These are phyloP conservation scores for Allantophomopsis lycopodina DNA, from an alignment of 2,329 filamentous ascomycete genomes.

Conservation along the genomic window DNA sequence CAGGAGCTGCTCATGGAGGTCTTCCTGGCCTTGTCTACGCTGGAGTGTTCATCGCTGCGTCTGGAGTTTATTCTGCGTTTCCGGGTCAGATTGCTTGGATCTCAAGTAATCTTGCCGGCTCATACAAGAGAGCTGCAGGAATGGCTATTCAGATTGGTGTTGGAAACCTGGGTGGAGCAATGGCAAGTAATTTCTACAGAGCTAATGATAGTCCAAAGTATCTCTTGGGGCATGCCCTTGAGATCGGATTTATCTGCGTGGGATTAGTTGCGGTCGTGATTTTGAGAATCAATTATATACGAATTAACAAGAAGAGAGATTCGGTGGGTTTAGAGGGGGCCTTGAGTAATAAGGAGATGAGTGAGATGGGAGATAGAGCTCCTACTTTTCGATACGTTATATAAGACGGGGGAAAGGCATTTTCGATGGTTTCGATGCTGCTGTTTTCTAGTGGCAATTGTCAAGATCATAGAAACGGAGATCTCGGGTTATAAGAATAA, in stretches of 20 bases:
- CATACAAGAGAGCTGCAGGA: slow-evolving; percentile 40
- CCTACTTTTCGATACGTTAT: slow-evolving; percentile 30
- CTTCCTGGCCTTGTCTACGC: slow-evolving; percentile 28
- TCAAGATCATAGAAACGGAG: no score
- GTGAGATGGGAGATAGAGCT: slow-evolving; percentile 34
- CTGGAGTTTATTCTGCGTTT: slow-evolving; percentile 30
- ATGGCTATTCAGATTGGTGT: slow-evolving; percentile 52
- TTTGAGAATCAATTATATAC: neutral
- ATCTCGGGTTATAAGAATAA: no score
- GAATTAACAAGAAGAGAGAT: slow-evolving; percentile 28
- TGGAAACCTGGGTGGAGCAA: slow-evolving; percentile 46
- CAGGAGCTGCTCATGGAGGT: slow-evolving; percentile 11
- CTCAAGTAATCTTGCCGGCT: slow-evolving; percentile 40
- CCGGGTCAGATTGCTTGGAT: slow-evolving; percentile 37
- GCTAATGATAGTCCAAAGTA: slow-evolving; percentile 32
- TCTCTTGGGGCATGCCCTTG: slow-evolving; percentile 32
- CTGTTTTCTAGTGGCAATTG: no score
- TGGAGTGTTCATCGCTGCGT: slow-evolving; percentile 27
- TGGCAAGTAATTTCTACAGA: slow-evolving; percentile 62
- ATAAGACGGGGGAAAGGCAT: slow-evolving; percentile 5
- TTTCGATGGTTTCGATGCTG: no score
- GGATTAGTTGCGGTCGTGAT: slow-evolving; percentile 25
- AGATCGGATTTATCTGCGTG: slow-evolving; percentile 31
- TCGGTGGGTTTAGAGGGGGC: slow-evolving; percentile 15
- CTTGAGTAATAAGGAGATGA: slow-evolving; percentile 29